Evolutionary conservation across 768 basidiomycete genomes (phyloP), one percentile per base, ranked within the genome.

Genomic region (Russula lepida): DNA sequence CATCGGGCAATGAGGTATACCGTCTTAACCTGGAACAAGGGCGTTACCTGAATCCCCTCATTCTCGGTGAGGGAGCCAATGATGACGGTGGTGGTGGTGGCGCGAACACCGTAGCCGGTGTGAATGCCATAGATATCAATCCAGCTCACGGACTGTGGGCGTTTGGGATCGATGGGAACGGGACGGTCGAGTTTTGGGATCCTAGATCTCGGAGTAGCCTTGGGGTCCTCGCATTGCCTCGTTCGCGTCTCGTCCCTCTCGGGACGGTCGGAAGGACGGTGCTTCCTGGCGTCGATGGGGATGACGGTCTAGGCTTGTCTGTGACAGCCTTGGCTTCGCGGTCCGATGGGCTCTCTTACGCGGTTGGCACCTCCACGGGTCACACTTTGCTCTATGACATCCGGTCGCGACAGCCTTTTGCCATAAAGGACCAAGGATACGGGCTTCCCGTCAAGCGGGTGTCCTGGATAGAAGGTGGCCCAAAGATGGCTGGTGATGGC

Each of bases 1-100:
- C 88, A 6, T 84, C 92, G 0, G 94, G 94, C 17, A 81, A 81
- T 56, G 93, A 98, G 66, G 79, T 98, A 39, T 98, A 88, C 71
- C 86, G 97, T 1, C 84, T 98, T 61, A 98, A 98, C 71, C 84
- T 99, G 66, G 93, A 94, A 67, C 89, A 95, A 74, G 97, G 97
- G 2, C 83, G 92, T 13, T 98, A 93, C 72, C 81, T 99, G 78
- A 89, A 74, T 46, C 89, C 97, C 0, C 78, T 94, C 27, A 75
- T 78, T 9, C 78, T 93, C 39, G 75, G 78, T 35, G 73, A 11
- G 12, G 28, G 35, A 3, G 15, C n/a, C 3, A 27, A n/a, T 17
- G 39, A 19, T 44, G 12, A 37, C 8, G 52, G 17, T 35, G n/a
- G 80, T 59, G 74, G 77, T 3, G 76, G 76, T 8, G 77, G 72